phyloP scores from a whole-genome alignment of 2,329 filamentous ascomycete genomes.

The Dactylellina leptospora region DNA sequence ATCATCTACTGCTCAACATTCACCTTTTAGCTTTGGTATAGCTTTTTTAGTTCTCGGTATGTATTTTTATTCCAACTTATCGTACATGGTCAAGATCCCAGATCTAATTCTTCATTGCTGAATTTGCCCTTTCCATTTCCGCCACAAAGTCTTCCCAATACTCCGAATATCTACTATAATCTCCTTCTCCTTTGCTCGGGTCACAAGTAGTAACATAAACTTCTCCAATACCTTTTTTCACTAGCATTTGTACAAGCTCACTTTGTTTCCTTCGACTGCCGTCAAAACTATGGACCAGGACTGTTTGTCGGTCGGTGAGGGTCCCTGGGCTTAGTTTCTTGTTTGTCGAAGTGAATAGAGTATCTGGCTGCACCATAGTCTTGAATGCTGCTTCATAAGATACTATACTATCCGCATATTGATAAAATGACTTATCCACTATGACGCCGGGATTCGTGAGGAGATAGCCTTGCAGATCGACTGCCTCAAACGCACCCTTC shows the following conservation, averaged over 20 bases:
- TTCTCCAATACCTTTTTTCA: constrained; percentile 40
- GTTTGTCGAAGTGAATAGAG: constrained; percentile 39
- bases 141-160: constrained; percentile 48
- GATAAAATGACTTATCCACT: constrained; percentile 32
- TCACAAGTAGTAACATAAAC: constrained; percentile 45
- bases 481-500: constrained; percentile 22
- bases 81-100: not conserved
- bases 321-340: constrained; percentile 31
- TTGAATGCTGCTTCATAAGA: constrained; percentile 47
- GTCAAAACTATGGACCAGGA: constrained; percentile 46
- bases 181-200: constrained; percentile 43
- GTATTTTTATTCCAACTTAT: too few relatives aligned
- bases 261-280: constrained; percentile 42
- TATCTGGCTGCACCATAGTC: constrained; percentile 41
- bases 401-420: constrained; percentile 36
- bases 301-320: constrained; percentile 15
- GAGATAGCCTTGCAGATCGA: constrained; percentile 23
- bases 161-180: constrained; percentile 44
- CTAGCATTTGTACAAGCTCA: constrained; percentile 35
- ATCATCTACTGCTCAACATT: too few relatives aligned
- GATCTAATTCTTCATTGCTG: constrained; percentile 5
- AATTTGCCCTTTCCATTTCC: constrained; percentile 40
- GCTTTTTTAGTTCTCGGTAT: too few relatives aligned
- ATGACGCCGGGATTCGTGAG: constrained; percentile 43
- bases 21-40: too few relatives aligned